Conservation (phyloP, 129 eudicot genomes). For the Ambrosia trifida region DNA sequence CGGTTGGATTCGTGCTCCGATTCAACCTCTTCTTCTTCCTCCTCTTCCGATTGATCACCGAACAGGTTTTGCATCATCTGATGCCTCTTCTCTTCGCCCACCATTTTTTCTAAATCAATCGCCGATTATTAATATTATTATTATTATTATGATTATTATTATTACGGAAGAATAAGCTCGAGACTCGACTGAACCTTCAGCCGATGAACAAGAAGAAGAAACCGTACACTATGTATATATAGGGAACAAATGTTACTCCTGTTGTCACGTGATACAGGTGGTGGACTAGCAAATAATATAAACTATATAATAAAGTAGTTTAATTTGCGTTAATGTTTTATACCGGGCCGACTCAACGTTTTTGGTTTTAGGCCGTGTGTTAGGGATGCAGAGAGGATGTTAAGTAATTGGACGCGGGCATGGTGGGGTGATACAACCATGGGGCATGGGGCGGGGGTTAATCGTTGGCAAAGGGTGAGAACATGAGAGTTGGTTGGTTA, state of each 20-base stretch:
- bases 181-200: slow-evolving; percentile 24
- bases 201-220: slow-evolving; percentile 32
- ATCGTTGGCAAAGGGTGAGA: no score
- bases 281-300: neutral
- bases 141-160: slow-evolving; percentile 19
- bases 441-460: no score
- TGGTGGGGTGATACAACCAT: no score
- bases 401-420: no score
- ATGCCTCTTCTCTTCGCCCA: slow-evolving; percentile 94
- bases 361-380: no score
- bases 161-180: neutral
- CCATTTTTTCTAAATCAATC: slow-evolving; percentile 45
- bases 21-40: slow-evolving; percentile 92
- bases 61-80: slow-evolving; percentile 98
- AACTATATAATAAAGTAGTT: no score
- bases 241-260: slow-evolving; percentile 23
- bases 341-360: no score
- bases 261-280: slow-evolving; percentile 10
- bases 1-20: slow-evolving; percentile 98
- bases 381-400: no score
- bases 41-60: slow-evolving; percentile 98
- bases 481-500: no score
- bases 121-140: slow-evolving; percentile 28
- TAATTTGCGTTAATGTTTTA: no score
- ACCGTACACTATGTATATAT: slow-evolving; percentile 10